Evolutionary conservation across 2,329 filamentous ascomycete genomes (phyloP), one percentile per base, ranked within the genome.

Genomic region (Davidsoniella eucalypti): DNA sequence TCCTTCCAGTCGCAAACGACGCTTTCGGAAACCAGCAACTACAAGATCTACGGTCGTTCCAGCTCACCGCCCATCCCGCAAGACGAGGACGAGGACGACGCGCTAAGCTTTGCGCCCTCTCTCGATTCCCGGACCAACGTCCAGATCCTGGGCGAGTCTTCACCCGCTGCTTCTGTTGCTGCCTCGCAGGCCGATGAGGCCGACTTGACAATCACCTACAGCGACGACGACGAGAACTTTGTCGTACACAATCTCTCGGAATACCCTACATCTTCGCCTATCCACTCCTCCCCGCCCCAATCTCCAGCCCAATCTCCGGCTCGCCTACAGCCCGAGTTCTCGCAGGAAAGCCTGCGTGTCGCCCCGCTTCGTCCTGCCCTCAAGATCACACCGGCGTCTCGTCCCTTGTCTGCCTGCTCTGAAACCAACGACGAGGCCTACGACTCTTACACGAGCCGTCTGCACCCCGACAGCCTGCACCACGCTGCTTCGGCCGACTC

Each of bases 291-390:
- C 5, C 48, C 44, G 9, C 44, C 44, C 6, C 49, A 51, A 16
- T 41, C 43, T 16, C 43, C 47, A n/a, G 42, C 51, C 26, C 41
- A 26, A 7, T 52, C 50, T 23, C 47, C 44, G 26, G 44, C 41
- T 47, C 49, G 47, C 14, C 47, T 53, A 1, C 65, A 65, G 5
- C 63, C 64, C 17, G 67, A 69, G 50, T 80, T 73, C 58, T 80
- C 78, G 0, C 75, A 75, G 55, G 77, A 80, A 57, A 80, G 76
- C 54, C 64, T 81, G 26, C 58, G 75, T 10, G 73, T 80, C 12
- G 66, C 73, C 7, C 76, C 77, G 0, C 62, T 81, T 16, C 66
- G 68, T 43, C 68, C 73, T 7, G 61, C 62, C 49, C 69, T 65
- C 57, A 66, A 67, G 55, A 26, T 48, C 29, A 48, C 52, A 33